A percentile compares a stretch with the other conserved stretches of the same genome.
Evolutionary conservation across 164 flowering plant genomes (phyloP).

Genomic region (grape (Vitis vinifera)): DNA sequence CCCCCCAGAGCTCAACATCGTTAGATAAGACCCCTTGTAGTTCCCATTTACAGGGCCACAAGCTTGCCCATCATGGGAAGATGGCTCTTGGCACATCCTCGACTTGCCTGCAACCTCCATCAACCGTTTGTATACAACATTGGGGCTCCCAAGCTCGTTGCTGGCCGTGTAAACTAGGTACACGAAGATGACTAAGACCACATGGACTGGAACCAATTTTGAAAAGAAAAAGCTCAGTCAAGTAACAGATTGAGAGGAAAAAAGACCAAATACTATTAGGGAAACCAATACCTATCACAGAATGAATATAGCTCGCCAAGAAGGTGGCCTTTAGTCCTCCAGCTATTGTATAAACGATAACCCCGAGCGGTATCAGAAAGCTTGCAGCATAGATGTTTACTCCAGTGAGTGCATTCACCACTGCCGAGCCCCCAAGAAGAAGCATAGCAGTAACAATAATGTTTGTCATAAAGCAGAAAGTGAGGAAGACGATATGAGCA

Average conservation of each 20-base stretch:
- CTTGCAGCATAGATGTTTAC: constrained; percentile 96
- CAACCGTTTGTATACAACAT: constrained; percentile 57
- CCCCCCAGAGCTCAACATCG: constrained; percentile 95
- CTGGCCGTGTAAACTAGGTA: constrained; percentile 83
- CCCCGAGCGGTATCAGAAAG: constrained; percentile 93
- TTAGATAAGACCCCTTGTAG: constrained; percentile 75
- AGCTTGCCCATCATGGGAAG: constrained; percentile 75
- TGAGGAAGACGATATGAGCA: constrained; percentile 82
- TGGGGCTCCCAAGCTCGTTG: constrained; percentile 89
- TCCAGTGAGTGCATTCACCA: constrained; percentile 95
- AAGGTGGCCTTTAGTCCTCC: constrained; percentile 98
- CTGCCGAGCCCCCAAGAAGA: constrained; percentile 97
- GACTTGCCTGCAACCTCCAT: constrained; percentile 67
- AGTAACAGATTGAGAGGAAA: not conserved
- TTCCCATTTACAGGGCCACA: constrained; percentile 90
- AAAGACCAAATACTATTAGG: not conserved
- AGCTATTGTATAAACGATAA: constrained; percentile 84
- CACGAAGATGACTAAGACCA: constrained; percentile 84
- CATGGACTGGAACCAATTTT: constrained; percentile 66
- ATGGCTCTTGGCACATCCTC: constrained; percentile 70
- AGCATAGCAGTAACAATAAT: constrained; percentile 97
- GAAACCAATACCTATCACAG: constrained; percentile 65
- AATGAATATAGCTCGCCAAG: constrained; percentile 95
- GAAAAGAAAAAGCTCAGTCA: not conserved
- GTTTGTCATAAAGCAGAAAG: constrained; percentile 87